Conservation (phyloP, 495 filamentous ascomycete genomes). For the Hyaloscypha finlandica region DNA sequence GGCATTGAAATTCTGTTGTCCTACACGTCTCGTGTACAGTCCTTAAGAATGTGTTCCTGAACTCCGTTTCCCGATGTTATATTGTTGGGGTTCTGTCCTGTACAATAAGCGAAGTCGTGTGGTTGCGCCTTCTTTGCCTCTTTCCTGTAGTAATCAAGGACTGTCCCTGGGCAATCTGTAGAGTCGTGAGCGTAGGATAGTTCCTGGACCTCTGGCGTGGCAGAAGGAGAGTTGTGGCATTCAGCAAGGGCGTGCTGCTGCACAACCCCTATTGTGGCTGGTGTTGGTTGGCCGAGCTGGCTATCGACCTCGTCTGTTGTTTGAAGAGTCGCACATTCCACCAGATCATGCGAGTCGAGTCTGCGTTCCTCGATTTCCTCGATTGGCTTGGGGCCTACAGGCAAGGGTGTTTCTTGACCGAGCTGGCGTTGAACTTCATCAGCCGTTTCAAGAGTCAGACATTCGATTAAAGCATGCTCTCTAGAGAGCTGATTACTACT, state of each 20-base stretch:
- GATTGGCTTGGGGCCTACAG: neutral
- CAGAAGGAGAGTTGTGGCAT: neutral
- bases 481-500: no score
- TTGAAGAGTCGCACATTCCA: no score
- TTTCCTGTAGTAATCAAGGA: conserved; percentile 26
- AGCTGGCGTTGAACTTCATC: neutral
- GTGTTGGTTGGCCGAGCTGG: neutral
- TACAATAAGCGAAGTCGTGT: neutral
- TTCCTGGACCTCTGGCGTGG: conserved; percentile 6
- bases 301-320: no score
- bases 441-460: neutral
- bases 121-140: conserved; percentile 16
- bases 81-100: neutral
- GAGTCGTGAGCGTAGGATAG: conserved; percentile 30
- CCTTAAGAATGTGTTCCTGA: neutral
- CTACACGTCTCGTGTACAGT: neutral
- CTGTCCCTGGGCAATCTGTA: conserved; percentile 21
- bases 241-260: conserved; percentile 4
- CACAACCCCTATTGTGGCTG: neutral
- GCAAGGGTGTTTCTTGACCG: neutral
- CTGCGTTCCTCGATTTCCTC: neutral
- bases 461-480: no score
- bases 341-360: no score
- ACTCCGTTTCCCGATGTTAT: neutral
- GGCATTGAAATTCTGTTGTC: no score